Conservation (phyloP, 1,284 basidiomycete species). For the Microstroma glucosiphilum region DNA sequence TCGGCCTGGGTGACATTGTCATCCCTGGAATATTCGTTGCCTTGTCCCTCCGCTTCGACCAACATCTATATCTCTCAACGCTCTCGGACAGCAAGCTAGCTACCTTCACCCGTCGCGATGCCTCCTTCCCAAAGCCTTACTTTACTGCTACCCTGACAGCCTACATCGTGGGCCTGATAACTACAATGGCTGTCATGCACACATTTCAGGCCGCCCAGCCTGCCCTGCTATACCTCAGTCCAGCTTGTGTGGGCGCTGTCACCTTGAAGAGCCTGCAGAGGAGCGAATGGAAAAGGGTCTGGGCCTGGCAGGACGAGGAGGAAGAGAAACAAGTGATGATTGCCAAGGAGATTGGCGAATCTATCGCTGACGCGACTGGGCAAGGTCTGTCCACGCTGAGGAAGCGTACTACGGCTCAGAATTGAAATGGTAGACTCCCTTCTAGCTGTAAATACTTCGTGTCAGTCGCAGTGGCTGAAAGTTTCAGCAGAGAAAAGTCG, state of each 20-base stretch:
- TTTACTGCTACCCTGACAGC: constrained; percentile 67
- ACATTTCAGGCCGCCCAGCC: constrained; percentile 74
- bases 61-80: constrained; percentile 54
- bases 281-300: constrained; percentile 49
- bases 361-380: no score
- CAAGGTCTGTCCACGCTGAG: no score
- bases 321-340: constrained; percentile 11
- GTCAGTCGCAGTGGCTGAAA: no score
- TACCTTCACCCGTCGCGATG: constrained; percentile 31
- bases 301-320: constrained; percentile 34
- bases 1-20: constrained; percentile 86
- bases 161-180: constrained; percentile 70
- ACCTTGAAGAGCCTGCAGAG: constrained; percentile 46
- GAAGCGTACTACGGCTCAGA: no score
- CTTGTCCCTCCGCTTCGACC: constrained; percentile 80
- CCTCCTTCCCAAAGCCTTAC: constrained; percentile 65
- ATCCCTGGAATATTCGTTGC: constrained; percentile 85
- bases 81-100: constrained; percentile 13
- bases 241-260: constrained; percentile 56
- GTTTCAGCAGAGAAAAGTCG: no score
- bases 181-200: constrained; percentile 86
- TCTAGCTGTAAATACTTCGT: no score
- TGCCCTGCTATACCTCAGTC: constrained; percentile 76
- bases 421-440: no score
- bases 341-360: no score